Conservation (phyloP, 2,329 filamentous ascomycete species). For the Fusarium fracticaudum region DNA sequence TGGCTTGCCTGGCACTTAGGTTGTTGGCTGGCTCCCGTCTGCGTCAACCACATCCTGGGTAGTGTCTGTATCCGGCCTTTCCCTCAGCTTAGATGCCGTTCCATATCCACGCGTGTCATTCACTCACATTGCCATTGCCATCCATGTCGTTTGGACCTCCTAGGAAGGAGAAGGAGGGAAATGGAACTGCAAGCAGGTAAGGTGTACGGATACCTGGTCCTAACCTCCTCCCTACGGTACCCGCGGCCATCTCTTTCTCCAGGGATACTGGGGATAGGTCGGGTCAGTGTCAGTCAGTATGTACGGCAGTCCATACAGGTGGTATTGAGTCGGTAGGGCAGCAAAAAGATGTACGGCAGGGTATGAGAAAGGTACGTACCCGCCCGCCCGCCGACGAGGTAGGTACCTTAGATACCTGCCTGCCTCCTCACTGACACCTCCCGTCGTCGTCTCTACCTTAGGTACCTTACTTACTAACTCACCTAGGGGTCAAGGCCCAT, state of each 20-base stretch:
- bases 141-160: slow-evolving; percentile 1
- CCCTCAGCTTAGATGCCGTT: slow-evolving; percentile 2
- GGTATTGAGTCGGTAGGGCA: not conserved
- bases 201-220: not conserved
- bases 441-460: not conserved
- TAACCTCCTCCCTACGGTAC: not conserved
- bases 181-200: slow-evolving; percentile 1
- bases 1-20: not conserved
- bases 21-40: slow-evolving; percentile 14
- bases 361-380: not conserved
- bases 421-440: not conserved
- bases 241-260: not conserved
- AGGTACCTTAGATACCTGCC: not conserved
- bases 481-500: not conserved
- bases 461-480: not conserved
- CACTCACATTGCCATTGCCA: not conserved
- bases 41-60: slow-evolving; percentile 1
- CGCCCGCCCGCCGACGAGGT: not conserved
- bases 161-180: not conserved
- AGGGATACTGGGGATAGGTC: not conserved
- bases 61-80: slow-evolving; percentile 16
- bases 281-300: not conserved
- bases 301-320: not conserved
- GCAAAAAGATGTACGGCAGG: not conserved
- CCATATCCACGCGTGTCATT: not conserved